Evolutionary conservation across 2,329 filamentous ascomycete species (phyloP).

Genomic region (Arthrobotrys sinensis): DNA sequence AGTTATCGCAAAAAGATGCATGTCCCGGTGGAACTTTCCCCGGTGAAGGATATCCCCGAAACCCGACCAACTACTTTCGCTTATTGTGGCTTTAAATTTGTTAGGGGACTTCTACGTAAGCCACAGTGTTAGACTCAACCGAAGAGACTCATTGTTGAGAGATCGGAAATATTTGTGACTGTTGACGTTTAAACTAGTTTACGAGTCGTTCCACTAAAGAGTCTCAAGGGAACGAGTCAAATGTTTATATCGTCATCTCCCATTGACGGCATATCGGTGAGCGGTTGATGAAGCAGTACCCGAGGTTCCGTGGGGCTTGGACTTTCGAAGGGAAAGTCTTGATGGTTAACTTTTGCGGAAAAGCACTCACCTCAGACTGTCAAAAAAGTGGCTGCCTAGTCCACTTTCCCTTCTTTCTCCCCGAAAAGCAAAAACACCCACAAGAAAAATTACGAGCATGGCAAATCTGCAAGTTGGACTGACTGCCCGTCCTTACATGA

Average conservation of each 20-base stretch:
- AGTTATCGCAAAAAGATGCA: slow-evolving; percentile 13
- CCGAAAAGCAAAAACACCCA: slow-evolving; percentile 55
- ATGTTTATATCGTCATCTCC: slow-evolving; percentile 22
- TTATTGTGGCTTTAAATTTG: slow-evolving; percentile 58
- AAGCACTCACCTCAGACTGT: slow-evolving; percentile 48
- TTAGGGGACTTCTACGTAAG: slow-evolving; percentile 35
- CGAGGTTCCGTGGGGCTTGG: slow-evolving; percentile 60
- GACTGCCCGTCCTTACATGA: slow-evolving; percentile 55
- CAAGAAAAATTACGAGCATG: slow-evolving; percentile 41
- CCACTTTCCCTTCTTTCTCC: slow-evolving; percentile 31
- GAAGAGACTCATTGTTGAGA: slow-evolving; percentile 23
- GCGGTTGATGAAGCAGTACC: slow-evolving; percentile 44
- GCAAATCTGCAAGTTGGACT: slow-evolving; percentile 35
- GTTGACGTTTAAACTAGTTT: slow-evolving; percentile 31
- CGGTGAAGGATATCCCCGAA: slow-evolving; percentile 17
- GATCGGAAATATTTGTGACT: slow-evolving; percentile 31
- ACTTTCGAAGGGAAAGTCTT: slow-evolving; percentile 45
- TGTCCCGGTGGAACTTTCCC: slow-evolving; percentile 20
- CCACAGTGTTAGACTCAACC: slow-evolving; percentile 38
- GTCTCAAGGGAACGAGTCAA: slow-evolving; percentile 9
- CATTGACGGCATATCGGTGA: slow-evolving; percentile 36
- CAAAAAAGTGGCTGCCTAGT: slow-evolving; percentile 61
- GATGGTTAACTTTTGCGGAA: slow-evolving; percentile 48
- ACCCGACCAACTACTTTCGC: slow-evolving; percentile 17
- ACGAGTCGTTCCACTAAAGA: slow-evolving; percentile 16